These are phyloP conservation scores for Zygosaccharomyces bisporus DNA, from an alignment of 805 yeast genomes.

Conservation along the genomic window DNA sequence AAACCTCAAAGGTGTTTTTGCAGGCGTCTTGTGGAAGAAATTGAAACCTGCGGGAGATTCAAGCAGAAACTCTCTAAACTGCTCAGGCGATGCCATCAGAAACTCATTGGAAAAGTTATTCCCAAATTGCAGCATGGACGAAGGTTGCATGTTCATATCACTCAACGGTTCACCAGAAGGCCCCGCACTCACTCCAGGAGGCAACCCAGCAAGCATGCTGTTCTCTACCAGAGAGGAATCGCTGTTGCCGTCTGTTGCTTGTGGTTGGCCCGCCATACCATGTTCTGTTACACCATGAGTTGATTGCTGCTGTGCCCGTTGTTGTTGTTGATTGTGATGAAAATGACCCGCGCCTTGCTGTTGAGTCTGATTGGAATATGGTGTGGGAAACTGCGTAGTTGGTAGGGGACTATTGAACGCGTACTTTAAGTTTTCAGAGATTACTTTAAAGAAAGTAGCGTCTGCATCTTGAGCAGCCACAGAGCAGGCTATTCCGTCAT, in stretches of 20 bases:
- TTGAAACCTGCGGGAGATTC: constrained; percentile 35
- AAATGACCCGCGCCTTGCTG: background rate
- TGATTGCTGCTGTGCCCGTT: background rate
- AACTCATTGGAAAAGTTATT: constrained; percentile 30
- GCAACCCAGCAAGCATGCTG: constrained; percentile 22
- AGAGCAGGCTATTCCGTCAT: constrained; percentile 11
- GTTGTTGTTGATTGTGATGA: constrained; percentile 7
- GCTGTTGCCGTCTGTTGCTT: constrained; percentile 10
- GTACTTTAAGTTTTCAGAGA: constrained; percentile 30
- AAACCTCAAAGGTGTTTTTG: constrained; percentile 35
- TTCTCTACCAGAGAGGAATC: constrained; percentile 30
- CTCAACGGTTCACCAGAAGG: constrained; percentile 23
- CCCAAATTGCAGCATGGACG: constrained; percentile 30
- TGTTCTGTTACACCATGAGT: background rate
- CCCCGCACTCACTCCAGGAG: constrained; percentile 9
- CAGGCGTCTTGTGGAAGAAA: constrained; percentile 35
- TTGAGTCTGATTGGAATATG: constrained; percentile 30
- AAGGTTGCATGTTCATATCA: constrained; percentile 36
- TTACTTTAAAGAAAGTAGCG: constrained; percentile 27
- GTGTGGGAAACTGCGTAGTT: constrained; percentile 36
- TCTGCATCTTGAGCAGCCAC: constrained; percentile 22
- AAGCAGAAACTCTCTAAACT: constrained; percentile 33
- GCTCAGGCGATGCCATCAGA: constrained; percentile 35
- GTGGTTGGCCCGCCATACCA: background rate
- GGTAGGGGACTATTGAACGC: constrained; percentile 34